Evolutionary conservation across 2,329 filamentous ascomycete genomes (phyloP), one percentile per base, ranked within the genome.

Genomic region (Aspergillus clavatus): DNA sequence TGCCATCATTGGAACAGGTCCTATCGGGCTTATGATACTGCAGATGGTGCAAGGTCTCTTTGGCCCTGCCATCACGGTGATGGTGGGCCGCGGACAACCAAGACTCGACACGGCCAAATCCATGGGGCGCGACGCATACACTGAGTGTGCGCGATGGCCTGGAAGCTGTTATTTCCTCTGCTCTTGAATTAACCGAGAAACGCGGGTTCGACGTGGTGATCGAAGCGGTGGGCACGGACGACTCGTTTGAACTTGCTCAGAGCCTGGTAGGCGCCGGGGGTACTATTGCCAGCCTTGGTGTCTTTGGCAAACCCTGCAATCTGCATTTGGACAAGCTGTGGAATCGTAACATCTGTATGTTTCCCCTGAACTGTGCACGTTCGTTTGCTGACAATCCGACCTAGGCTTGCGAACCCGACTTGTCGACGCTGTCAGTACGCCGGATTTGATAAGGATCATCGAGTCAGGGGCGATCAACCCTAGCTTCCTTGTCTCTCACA

Each of bases 121-220:
- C 12, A 55, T 79, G n/a, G 6, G 77, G 77, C 0, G 77, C 76
- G 1, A 63, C 66, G 29, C 61, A 71, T 24, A 65, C 63, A 0
- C 59, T 76, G 22, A 62, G 72, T 51, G 67, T 68, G 27, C 51
- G 53, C 2, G 48, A 64, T 14, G 62, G 68, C 0, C 58, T 66
- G 5, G 63, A 67, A 4, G 46, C 49, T 1, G 65, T 77, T 1
- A 68, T 63, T 16, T 31, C 28, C 5, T 1, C 28, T 12, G 28
- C 28, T 16, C 28, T 31, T 52, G 61, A 60, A 0, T 47, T 75
- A 38, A 78, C 76, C 0, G 70, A 71, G 14, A 73, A 70, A 4
- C 68, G 71, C 44, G 77, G 77, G 0, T 78, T 72, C 47, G 77
- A 81, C 47, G 64, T 72, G 0, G 76, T 80, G 1, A 77, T 79